Evolutionary conservation across 805 yeast genomes (phyloP), one percentile per base, ranked within the genome.

Genomic region (Kodamaea sagamina): DNA sequence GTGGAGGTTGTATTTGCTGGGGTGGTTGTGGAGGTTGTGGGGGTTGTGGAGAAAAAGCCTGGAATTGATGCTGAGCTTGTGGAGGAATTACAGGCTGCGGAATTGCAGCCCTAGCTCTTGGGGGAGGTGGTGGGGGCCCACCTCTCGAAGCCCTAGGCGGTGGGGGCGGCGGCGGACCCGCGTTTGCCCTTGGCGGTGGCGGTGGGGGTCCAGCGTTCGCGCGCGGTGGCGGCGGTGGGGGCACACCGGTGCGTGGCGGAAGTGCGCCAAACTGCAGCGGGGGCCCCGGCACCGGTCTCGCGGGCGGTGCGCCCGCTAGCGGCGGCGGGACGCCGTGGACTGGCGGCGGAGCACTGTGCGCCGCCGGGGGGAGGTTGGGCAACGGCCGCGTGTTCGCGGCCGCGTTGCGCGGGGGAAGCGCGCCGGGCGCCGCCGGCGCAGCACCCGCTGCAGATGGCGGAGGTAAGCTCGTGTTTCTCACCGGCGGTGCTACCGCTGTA

Each of bases 141-240:
- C 51, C 53, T 22, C 53, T 41, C 3, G 54, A 43, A 6, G 58
- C 54, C 42, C 66, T 47, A 16, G 63, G 56, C 6, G 68, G 67
- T 3, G 69, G 66, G 0, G 63, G 64, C 11, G 71, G 69, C 3
- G 67, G 63, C 6, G 57, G 54, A 15, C 48, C 54, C 10, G 45
- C 50, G 4, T 51, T 34, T 15, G 51, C 44, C 31, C 53, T 48
- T 10, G 61, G 58, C 7, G 60, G 44, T 11, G 47, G 47, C 6
- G 46, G 47, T 26, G 48, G 52, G 10, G 45, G 42, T 7, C 40
- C 36, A 10, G 49, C 46, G 3, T 35, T 18, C 6, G 55, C 53
- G 41, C 66, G 48, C 16, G 65, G 56, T 9, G 68, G 68, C 2
- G 68, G 66, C 1, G 65, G 63, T 13, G 68, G 68, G 2, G 65